Conservation (phyloP, 2,329 filamentous ascomycete species). For the Aspergillus hortae region DNA sequence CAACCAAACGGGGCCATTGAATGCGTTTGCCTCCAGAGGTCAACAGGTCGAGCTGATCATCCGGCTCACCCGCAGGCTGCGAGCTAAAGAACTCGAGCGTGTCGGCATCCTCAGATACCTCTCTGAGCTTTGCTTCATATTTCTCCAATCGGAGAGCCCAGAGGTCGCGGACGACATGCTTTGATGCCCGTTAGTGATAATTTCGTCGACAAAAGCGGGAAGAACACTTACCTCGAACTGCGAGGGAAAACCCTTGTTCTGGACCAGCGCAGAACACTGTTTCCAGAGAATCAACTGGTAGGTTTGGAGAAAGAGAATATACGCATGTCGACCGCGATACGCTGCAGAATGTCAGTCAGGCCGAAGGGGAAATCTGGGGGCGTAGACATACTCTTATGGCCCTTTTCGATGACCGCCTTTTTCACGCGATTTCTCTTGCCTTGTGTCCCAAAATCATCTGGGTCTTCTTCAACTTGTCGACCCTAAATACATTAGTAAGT, state of each 20-base stretch:
- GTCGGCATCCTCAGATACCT: constrained; percentile 29
- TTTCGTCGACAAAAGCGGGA: neutral
- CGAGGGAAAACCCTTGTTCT: constrained; percentile 60
- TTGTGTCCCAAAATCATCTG: constrained; percentile 64
- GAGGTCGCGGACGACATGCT: constrained; percentile 70
- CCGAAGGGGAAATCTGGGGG: neutral
- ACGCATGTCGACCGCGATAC: constrained; percentile 63
- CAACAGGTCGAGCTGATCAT: constrained; percentile 30
- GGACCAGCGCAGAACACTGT: constrained; percentile 72
- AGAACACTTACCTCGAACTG: constrained; percentile 63
- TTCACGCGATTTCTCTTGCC: constrained; percentile 56
- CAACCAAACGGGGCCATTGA: constrained; percentile 63
- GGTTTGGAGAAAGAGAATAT: constrained; percentile 75
- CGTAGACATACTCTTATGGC: constrained; percentile 44
- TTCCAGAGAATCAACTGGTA: constrained; percentile 81
- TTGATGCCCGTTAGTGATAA: constrained; percentile 9
- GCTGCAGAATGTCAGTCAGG: constrained; percentile 29
- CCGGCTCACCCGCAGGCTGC: constrained; percentile 51
- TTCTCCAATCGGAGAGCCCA: constrained; percentile 73
- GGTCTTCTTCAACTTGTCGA: constrained; percentile 54
- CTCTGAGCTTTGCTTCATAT: constrained; percentile 47
- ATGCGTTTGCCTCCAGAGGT: constrained; percentile 33
- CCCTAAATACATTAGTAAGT: constrained; percentile 23
- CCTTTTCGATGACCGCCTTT: constrained; percentile 53
- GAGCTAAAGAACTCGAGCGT: constrained; percentile 57